These are phyloP conservation scores for Furcasterigmium furcatum DNA, from an alignment of 2,329 filamentous ascomycete genomes.

Conservation along the genomic window DNA sequence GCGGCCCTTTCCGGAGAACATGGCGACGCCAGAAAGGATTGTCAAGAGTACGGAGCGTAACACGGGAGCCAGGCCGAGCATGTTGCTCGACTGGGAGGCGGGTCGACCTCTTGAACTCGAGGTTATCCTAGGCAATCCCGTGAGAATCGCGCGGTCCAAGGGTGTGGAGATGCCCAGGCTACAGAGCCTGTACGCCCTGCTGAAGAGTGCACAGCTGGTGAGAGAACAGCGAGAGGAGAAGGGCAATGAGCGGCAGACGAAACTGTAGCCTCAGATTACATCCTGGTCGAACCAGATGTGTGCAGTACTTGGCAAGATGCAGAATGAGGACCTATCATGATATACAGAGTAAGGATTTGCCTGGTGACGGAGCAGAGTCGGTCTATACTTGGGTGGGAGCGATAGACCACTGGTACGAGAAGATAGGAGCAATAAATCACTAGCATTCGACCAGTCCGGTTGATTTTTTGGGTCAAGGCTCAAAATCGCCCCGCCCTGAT, in stretches of 20 bases:
- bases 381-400: too few relatives aligned
- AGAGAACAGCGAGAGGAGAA: conserved; percentile 30
- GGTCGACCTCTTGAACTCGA: conserved; percentile 67
- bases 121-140: conserved; percentile 69
- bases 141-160: conserved; percentile 58
- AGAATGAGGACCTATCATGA: too few relatives aligned
- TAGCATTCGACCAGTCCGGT: too few relatives aligned
- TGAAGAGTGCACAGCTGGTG: conserved; percentile 58
- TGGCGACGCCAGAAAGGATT: conserved; percentile 62
- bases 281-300: background rate
- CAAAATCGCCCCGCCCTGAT: too few relatives aligned
- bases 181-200: conserved; percentile 64
- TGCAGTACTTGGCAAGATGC: too few relatives aligned
- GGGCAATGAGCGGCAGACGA: conserved; percentile 20
- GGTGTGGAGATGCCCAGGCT: conserved; percentile 64
- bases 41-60: conserved; percentile 62
- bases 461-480: too few relatives aligned
- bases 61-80: conserved; percentile 60
- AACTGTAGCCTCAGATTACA: conserved; percentile 26
- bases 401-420: too few relatives aligned
- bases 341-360: too few relatives aligned
- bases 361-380: too few relatives aligned
- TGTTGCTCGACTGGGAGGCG: conserved; percentile 69
- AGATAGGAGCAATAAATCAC: too few relatives aligned
- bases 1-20: conserved; percentile 52